Evolutionary conservation across 805 yeast genomes (phyloP).

Genomic region (Candida mattraensis): DNA sequence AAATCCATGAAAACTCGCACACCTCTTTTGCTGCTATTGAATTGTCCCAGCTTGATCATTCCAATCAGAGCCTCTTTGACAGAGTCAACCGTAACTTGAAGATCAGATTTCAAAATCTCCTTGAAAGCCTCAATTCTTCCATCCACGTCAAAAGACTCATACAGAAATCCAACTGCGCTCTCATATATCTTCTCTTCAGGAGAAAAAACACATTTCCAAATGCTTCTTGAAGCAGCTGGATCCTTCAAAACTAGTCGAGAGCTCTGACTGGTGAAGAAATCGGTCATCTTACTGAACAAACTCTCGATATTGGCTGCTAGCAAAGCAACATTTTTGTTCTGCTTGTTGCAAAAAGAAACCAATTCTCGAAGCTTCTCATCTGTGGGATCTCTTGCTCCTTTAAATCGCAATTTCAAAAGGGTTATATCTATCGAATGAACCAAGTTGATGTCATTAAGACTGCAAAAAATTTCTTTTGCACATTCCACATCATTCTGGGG

Average conservation of each 20-base stretch:
- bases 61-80: constrained; percentile 27
- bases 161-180: constrained; percentile 66
- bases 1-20: constrained; percentile 77
- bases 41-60: constrained; percentile 20
- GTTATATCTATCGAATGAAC: constrained; percentile 27
- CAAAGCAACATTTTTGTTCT: constrained; percentile 25
- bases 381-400: constrained; percentile 5
- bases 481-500: constrained; percentile 17
- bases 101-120: constrained; percentile 45
- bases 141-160: constrained; percentile 75
- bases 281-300: constrained; percentile 27
- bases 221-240: constrained; percentile 51
- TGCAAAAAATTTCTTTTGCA: constrained; percentile 16
- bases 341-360: constrained; percentile 27
- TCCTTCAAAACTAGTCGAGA: constrained; percentile 39
- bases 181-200: constrained; percentile 59
- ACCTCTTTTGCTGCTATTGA: constrained; percentile 42
- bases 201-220: constrained; percentile 75
- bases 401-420: constrained; percentile 19
- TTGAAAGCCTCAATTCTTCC: constrained; percentile 79
- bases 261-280: constrained; percentile 19
- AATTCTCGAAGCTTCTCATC: constrained; percentile 23
- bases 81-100: constrained; percentile 48
- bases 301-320: constrained; percentile 22
- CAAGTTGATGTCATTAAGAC: constrained; percentile 18